Percentiles rank a stretch among this genome's conserved stretches.
Evolutionary conservation across 768 basidiomycete species (phyloP).

Genomic region (Lentinus tigrinus): DNA sequence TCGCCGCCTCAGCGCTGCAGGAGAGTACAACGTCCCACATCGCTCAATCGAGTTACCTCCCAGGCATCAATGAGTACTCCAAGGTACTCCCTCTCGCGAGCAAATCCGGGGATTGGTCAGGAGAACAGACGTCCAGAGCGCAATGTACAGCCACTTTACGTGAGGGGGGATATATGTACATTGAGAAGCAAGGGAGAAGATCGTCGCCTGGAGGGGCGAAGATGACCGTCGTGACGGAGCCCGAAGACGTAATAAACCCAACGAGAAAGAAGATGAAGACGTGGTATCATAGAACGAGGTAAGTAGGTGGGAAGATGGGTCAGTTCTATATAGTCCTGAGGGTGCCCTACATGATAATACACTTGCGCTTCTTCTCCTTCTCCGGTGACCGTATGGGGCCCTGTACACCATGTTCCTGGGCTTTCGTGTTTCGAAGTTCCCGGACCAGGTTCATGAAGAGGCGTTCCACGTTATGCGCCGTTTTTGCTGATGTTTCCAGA

Average conservation of each 20-base stretch:
- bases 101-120: not conserved
- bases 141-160: conserved; percentile 21
- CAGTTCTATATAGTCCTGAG: conserved; percentile 70
- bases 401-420: conserved; percentile 43
- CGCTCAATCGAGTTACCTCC: not conserved
- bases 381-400: conserved; percentile 24
- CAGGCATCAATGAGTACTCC: not conserved
- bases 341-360: conserved; percentile 80
- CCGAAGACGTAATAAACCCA: conserved; percentile 27
- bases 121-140: conserved; percentile 13
- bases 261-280: conserved; percentile 38
- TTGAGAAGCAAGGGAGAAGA: conserved; percentile 22
- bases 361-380: conserved; percentile 55
- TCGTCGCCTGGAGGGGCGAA: conserved; percentile 12
- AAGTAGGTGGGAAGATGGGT: conserved; percentile 46
- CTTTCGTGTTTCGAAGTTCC: conserved; percentile 69
- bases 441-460: conserved; percentile 89
- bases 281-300: conserved; percentile 83
- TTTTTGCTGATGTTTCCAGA: conserved; percentile 96
- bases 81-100: not conserved
- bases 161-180: conserved; percentile 29
- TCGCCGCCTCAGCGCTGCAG: not conserved
- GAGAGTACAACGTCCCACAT: not conserved
- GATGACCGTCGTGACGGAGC: conserved; percentile 23
- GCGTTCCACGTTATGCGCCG: conserved; percentile 86